Conservation (phyloP, 331 rosid genomes). For the Quercus tomentella region DNA sequence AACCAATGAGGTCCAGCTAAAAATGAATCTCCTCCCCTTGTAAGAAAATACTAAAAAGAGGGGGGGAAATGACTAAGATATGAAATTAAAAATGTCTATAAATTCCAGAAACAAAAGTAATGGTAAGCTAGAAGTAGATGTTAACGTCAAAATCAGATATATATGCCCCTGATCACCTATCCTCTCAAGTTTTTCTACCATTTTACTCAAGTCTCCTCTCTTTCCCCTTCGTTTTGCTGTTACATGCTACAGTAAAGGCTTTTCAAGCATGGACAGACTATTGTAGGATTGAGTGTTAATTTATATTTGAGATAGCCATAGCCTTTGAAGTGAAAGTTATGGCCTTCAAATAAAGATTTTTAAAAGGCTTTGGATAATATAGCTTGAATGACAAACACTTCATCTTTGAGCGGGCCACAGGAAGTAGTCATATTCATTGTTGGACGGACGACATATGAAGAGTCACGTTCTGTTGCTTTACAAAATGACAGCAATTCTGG, state of each 20-base stretch:
- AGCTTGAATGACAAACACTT: slow-evolving; percentile 8
- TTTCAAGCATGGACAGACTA: too few species aligned
- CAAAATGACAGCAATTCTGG: slow-evolving; percentile 72
- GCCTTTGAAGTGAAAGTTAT: background rate
- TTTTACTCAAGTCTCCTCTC: background rate
- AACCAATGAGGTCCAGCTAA: too few species aligned
- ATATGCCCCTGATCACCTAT: background rate
- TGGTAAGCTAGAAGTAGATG: background rate
- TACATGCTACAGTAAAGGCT: too few species aligned
- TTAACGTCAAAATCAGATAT: background rate
- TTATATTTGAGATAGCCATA: too few species aligned
- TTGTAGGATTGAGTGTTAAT: too few species aligned
- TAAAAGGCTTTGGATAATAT: slow-evolving; percentile 6
- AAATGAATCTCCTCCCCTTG: too few species aligned
- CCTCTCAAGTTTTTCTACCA: background rate
- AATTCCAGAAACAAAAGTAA: background rate
- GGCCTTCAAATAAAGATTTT: slow-evolving; percentile 4
- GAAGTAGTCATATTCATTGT: slow-evolving; percentile 86
- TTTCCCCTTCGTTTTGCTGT: background rate
- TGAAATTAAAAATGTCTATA: background rate
- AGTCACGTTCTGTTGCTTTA: slow-evolving; percentile 70
- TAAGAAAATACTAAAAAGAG: background rate
- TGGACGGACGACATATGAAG: slow-evolving; percentile 95
- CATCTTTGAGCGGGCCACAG: slow-evolving; percentile 64
- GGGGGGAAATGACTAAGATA: background rate